Evolutionary conservation across 768 basidiomycete species (phyloP).

Genomic region (Lanmaoa rubissima): DNA sequence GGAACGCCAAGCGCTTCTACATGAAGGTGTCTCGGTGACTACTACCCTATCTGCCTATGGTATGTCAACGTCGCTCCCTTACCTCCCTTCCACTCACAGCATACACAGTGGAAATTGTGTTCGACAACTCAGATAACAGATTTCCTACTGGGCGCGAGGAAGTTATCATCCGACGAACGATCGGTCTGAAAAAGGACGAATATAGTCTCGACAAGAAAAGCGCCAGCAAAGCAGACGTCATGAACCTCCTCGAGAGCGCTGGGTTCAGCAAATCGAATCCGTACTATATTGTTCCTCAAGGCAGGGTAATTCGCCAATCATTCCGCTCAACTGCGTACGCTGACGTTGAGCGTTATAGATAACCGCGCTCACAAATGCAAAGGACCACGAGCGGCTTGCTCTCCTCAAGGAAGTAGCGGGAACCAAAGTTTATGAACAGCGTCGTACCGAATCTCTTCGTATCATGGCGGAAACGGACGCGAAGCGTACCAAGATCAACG

Average conservation of each 20-base stretch:
- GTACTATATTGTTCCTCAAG: conserved; percentile 99
- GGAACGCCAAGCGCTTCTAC: conserved; percentile 88
- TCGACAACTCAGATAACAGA: conserved; percentile 91
- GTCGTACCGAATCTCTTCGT: conserved; percentile 85
- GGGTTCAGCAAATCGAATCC: conserved; percentile 99
- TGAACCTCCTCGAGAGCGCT: conserved; percentile 94
- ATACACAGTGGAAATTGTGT: conserved; percentile 76
- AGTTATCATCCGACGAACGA: conserved; percentile 86
- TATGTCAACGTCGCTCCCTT: conserved; percentile 23
- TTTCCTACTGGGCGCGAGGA: conserved; percentile 92
- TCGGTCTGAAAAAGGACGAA: conserved; percentile 98
- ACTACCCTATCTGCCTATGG: conserved; percentile 93
- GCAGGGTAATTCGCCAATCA: conserved; percentile 59
- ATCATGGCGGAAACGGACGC: conserved; percentile 97
- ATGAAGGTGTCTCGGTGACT: conserved; percentile 86
- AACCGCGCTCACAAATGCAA: conserved; percentile 93
- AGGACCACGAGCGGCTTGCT: conserved; percentile 89
- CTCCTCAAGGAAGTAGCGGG: conserved; percentile 98
- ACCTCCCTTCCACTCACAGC: neutral
- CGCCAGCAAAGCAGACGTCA: conserved; percentile 93
- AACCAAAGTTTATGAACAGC: conserved; percentile 96
- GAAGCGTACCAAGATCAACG: conserved; percentile 88
- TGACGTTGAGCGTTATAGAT: conserved; percentile 51
- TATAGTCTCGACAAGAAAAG: conserved; percentile 97
- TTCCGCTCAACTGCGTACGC: neutral